Conservation (phyloP, 1,139 yeast species). For the Geotrichum macrosporum region DNA sequence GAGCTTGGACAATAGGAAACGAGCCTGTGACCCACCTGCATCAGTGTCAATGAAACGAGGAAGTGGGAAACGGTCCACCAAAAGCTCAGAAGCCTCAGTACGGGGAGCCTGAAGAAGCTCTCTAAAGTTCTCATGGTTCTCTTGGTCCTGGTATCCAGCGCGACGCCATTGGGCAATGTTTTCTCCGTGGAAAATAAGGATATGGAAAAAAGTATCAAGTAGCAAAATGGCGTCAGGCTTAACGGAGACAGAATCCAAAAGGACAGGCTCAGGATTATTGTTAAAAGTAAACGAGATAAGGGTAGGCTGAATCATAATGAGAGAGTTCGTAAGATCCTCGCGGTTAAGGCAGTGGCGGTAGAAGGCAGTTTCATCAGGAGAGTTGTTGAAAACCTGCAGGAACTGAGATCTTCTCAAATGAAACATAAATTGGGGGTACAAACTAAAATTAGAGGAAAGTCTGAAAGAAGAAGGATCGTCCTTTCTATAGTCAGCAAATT, state of each 20-base stretch:
- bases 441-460: slow-evolving; percentile 62
- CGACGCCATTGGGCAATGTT: slow-evolving; percentile 68
- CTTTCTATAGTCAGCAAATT: slow-evolving; percentile 72
- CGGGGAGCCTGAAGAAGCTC: slow-evolving; percentile 61
- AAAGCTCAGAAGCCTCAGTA: slow-evolving; percentile 60
- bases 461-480: slow-evolving; percentile 67
- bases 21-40: slow-evolving; percentile 74
- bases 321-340: slow-evolving; percentile 62
- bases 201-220: slow-evolving; percentile 71
- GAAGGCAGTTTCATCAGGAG: slow-evolving; percentile 76
- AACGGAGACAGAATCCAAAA: slow-evolving; percentile 64
- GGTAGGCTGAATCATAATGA: slow-evolving; percentile 75
- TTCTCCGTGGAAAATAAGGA: slow-evolving; percentile 65
- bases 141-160: slow-evolving; percentile 61
- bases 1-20: slow-evolving; percentile 68
- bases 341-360: slow-evolving; percentile 64
- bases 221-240: slow-evolving; percentile 58
- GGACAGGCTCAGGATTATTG: slow-evolving; percentile 50
- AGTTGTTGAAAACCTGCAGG: slow-evolving; percentile 65
- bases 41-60: slow-evolving; percentile 72
- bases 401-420: slow-evolving; percentile 69
- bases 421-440: slow-evolving; percentile 70
- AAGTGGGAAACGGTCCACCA: slow-evolving; percentile 66
- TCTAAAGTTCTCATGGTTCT: slow-evolving; percentile 59
- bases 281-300: slow-evolving; percentile 62